Evolutionary conservation across 352 stramenopile species (phyloP), one percentile per base, ranked within the genome.

Genomic region (Globisporangium nodosum): DNA sequence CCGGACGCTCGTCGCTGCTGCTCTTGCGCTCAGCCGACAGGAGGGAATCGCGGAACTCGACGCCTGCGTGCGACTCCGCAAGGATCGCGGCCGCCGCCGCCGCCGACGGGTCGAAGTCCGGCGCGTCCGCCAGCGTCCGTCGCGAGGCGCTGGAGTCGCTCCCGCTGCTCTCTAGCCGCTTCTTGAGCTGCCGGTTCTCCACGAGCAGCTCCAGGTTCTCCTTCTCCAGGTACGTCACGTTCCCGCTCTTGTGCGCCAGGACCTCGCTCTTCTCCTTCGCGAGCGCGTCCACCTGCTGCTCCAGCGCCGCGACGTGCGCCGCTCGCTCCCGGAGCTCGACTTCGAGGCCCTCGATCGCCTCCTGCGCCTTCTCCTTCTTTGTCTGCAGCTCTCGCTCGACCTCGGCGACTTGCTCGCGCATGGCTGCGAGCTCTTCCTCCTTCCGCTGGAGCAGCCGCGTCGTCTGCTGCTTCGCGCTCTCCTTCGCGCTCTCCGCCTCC

Each of bases 191-290:
- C 4, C 81, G 74, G 53, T 73, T 83, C 54, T 88, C 73, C 21
- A 88, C 73, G 7, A 83, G 69, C 40, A 88, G 68, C 52, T 87
- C 71, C 24, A 88, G 51, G 49, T 88, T 88, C 60, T 87, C 76
- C 49, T 88, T 84, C 58, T 87, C 78, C 21, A 90, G 64, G 39
- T 73, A 87, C 56, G 76, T 70, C 15, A 83, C 68, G 35, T 78
- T 78, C 5, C 63, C 67, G 16, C 56, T 75, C 35, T 80, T 64
- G 51, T 77, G 61, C 13, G 70, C 63, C 48, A 71, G 64, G 1
- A 57, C 33, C 39, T 71, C 54, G 8, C 52, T 54, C 35, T 80
- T 64, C 51, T 77, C 53, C 27, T 63, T 64, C 33, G 63, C 52
- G 8, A 77, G 50, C 3, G 67, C 52, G 30, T 63, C 62, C 8